Evolutionary conservation across 768 basidiomycete species (phyloP), one percentile per base, ranked within the genome.

Genomic region (Mycena albidolilacea): DNA sequence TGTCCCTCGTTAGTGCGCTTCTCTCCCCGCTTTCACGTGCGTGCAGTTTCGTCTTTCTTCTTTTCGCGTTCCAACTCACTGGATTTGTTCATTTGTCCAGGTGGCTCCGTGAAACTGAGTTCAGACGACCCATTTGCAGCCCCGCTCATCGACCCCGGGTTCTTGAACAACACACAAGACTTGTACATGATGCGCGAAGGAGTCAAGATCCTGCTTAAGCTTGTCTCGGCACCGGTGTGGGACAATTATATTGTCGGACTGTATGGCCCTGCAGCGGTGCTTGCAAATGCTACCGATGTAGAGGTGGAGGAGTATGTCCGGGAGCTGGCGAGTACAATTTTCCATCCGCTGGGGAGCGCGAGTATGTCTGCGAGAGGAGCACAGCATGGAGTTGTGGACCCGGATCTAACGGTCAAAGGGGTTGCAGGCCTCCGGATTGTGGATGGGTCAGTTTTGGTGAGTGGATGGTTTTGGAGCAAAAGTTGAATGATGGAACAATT

Each of bases 381-480:
- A 17, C n/a, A 66, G 1, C 54, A 70, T 19, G 83, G 82, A 12
- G 83, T 84, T 23, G 78, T 81, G 1, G 79, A 83, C 73, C 80
- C 82, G 0, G 77, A 81, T 74, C 71, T 83, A 37, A 77, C 43
- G 44, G 77, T 84, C 5, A 83, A 82, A 70, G 77, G 77, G 7
- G 75, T 80, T 0, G 62, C 41, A 3, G 81, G 81, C 19, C 65
- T 84, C 15, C 75, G 83, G 8, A 75, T 84, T 7, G 80, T 84
- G 14, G 83, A 84, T 79, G 82, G 81, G 23, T 83, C 81, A 12
- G 75, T 82, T 17, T 60, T 83, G 70, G 81, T 82, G 66, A 75
- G 21, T n/a, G 41, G 10, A 43, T 43, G 14, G 14, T 30, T 30
- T 30, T 30, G 30, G 30, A 30, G 30, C 30, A 43, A 43, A 43